Conservation (phyloP, 345 rosid species). For the Euphorbia peplus region DNA sequence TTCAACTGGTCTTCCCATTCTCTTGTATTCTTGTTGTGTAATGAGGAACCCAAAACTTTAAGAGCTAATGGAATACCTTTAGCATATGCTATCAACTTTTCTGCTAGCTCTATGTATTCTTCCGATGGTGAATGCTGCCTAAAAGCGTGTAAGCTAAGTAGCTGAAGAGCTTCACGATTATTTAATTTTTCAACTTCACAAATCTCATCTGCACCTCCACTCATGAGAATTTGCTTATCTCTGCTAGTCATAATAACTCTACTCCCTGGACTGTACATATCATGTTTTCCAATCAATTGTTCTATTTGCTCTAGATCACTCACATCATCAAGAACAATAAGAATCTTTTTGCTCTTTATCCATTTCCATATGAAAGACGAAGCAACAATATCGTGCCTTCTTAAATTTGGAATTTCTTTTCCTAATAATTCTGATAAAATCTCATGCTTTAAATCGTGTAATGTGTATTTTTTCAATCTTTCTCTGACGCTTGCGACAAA, state of each 20-base stretch:
- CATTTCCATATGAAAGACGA: neutral
- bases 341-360: too few species aligned
- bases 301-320: neutral
- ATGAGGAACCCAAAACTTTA: neutral
- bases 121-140: neutral
- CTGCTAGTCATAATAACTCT: too few species aligned
- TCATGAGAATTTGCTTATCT: neutral
- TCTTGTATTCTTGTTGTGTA: neutral
- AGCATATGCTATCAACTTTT: neutral
- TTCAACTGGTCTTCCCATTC: neutral
- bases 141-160: neutral
- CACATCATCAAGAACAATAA: neutral
- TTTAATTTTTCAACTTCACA: neutral
- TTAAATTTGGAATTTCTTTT: neutral
- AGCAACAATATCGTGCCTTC: neutral
- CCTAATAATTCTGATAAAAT: neutral
- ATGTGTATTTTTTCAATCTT: neutral
- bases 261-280: neutral
- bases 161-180: too few species aligned
- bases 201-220: neutral
- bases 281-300: neutral
- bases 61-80: constrained; percentile 9
- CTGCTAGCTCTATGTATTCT: neutral
- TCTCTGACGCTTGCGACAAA: constrained; percentile 8
- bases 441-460: neutral